Evolutionary conservation across 352 stramenopile genomes (phyloP), one percentile per base, ranked within the genome.

Genomic region (Pythium aquatile): DNA sequence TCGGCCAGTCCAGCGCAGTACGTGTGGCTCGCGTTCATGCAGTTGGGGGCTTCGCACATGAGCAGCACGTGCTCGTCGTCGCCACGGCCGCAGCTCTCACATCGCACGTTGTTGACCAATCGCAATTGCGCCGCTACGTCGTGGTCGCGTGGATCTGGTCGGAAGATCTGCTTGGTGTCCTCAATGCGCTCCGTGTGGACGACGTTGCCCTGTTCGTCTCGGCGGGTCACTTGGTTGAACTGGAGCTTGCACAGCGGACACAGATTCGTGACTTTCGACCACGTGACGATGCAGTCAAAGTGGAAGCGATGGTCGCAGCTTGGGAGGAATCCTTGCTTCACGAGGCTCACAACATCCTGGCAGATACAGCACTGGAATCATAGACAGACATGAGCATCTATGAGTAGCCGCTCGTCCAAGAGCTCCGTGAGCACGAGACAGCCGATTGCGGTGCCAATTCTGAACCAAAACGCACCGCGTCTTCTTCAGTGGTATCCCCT

Each of bases 301-400:
- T 95, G 86, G 74, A 95, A 95, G n/a, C 75, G 77, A 60, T 95
- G 86, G 37, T 87, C 81, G 63, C 86, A 95, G 5, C 35, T 70
- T 0, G 80, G 62, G 3, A 95, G 63, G 42, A 81, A 78, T 2
- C 83, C 86, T 55, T 90, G 84, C 32, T 65, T 72, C 5, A 78
- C 30, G 55, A 76, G 57, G 35, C 77, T 66, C 48, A 95, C 83
- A 11, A 79, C 39, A 52, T 95, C 86, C 42, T 91, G 81, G 59
- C 86, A 95, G 59, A 95, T 93, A 33, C 80, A 93, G 63, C 86
- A 95, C 84, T 93, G 35, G 0, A 26, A 55, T 8, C 33, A n/a
- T 6, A 58, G 13, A 48, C 1, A 55, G 26, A 55, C 5, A 28
- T 61, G 39, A 47, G 7, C 2, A 10, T n/a, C 3, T 24, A 24